Evolutionary conservation across 1,284 basidiomycete genomes (phyloP).

Genomic region (Ceratobasidium sp.): DNA sequence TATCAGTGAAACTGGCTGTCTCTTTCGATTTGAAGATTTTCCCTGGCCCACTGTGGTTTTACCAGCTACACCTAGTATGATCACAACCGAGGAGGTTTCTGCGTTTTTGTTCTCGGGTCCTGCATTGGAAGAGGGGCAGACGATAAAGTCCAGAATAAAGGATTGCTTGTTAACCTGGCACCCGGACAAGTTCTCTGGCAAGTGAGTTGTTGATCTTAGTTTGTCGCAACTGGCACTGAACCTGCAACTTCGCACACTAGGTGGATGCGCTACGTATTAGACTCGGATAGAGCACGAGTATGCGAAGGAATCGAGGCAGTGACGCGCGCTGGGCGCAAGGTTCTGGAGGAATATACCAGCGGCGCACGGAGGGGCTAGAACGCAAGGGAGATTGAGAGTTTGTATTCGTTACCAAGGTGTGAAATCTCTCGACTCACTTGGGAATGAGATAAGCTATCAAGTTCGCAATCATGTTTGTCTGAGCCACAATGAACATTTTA

Average conservation of each 20-base stretch:
- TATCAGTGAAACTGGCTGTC: neutral
- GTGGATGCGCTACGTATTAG: conserved; percentile 25
- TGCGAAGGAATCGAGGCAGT: conserved; percentile 10
- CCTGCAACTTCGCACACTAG: neutral
- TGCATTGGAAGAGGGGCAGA: neutral
- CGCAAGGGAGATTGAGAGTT: too few relatives aligned
- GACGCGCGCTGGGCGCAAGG: neutral
- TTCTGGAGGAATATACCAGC: conserved; percentile 2
- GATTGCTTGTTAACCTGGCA: conserved; percentile 30
- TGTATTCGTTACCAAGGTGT: too few relatives aligned
- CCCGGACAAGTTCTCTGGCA: conserved; percentile 32
- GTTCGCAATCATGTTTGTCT: too few relatives aligned
- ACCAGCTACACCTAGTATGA: conserved; percentile 10
- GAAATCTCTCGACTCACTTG: too few relatives aligned
- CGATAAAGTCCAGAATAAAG: conserved; percentile 16
- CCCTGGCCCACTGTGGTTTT: conserved; percentile 24
- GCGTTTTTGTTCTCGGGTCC: conserved; percentile 21
- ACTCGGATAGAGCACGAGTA: conserved; percentile 3
- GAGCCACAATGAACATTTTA: too few relatives aligned
- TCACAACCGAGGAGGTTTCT: conserved; percentile 10
- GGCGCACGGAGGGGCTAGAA: too few relatives aligned
- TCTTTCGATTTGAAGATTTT: conserved; percentile 18
- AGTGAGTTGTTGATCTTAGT: neutral
- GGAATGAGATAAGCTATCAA: too few relatives aligned
- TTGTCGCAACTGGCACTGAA: neutral